Base-by-base conservation (phyloP, 192 early-diverging fungal species). In the Backusella macrospora region DNA sequence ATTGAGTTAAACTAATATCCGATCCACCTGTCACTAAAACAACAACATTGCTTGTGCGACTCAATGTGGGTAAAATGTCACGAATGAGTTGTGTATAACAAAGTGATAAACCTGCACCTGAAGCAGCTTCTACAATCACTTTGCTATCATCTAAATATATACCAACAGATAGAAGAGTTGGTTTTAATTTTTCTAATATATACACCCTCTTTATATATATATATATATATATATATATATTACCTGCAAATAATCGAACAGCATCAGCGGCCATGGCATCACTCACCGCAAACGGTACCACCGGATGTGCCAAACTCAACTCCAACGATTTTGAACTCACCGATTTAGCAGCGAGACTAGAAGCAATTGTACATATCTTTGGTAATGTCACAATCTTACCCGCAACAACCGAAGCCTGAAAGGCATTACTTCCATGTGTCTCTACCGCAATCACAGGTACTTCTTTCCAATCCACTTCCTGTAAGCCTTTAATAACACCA, bases 391-490 rank as follows among this genome's bases (percentile, higher is more conserved):
- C 74, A 38, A 85, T 42, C 37, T 85, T 79, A 42, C 86, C 90
- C 44, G 81, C 81, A 65, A 89, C 74, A 16, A 90, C 85, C 12
- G 90, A 79, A 16, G 85, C 81, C 70, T 92, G 92, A 65, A 93
- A 92, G 9, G 87, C 84, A 76, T 91, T 91, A 55, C 87, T 89
- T 52, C 90, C 89, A 79, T 91, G 88, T 1, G 92, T 93, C 72
- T 93, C 92, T 7, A 90, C 89, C 2, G 92, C 90, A 80, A 93
- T 86, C 5, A 92, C 78, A 38, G 92, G 92, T 0, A 93, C 92
- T 77, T 87, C 80, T 47, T 83, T 74, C 92, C 92, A 91, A 0
- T 81, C 85, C 59, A 82, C 82, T 59, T 77, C 81, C 47, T 88
- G 85, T 12, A 89, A 75, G 0, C 92, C 92, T 29, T 83, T 81